These are phyloP conservation scores for Acanthochlamys bracteata DNA, from an alignment of 106 monocot species.

Conservation along the genomic window DNA sequence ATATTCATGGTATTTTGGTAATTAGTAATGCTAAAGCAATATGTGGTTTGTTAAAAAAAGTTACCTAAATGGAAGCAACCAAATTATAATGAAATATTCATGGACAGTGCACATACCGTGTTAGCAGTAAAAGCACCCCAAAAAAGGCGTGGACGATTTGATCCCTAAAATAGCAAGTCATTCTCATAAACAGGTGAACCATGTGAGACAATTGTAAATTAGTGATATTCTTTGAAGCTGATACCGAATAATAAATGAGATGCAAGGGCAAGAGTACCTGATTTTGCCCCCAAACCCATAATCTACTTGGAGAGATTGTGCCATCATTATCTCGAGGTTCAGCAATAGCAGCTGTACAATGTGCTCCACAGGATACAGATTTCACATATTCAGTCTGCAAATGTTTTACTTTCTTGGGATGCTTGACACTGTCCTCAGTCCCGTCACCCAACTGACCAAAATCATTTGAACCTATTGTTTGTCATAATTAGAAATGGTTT, in stretches of 20 bases:
- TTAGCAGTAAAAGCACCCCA: conserved; percentile 78
- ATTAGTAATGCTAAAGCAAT: no score
- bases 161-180: conserved; percentile 62
- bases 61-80: no score
- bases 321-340: conserved; percentile 78
- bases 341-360: conserved; percentile 85
- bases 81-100: background rate
- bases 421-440: conserved; percentile 66
- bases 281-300: conserved; percentile 99
- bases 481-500: background rate
- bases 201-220: no score
- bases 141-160: conserved; percentile 70
- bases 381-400: conserved; percentile 72
- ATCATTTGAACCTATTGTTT: conserved; percentile 68
- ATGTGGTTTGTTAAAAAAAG: no score
- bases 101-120: conserved; percentile 38
- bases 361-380: conserved; percentile 89
- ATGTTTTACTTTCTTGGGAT: conserved; percentile 59
- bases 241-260: no score
- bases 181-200: no score
- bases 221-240: no score
- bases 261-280: conserved; percentile 35
- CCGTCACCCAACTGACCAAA: conserved; percentile 96
- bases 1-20: no score
- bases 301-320: conserved; percentile 45